Evolutionary conservation across 2,329 filamentous ascomycete species (phyloP).

Genomic region (Alternaria sp.): DNA sequence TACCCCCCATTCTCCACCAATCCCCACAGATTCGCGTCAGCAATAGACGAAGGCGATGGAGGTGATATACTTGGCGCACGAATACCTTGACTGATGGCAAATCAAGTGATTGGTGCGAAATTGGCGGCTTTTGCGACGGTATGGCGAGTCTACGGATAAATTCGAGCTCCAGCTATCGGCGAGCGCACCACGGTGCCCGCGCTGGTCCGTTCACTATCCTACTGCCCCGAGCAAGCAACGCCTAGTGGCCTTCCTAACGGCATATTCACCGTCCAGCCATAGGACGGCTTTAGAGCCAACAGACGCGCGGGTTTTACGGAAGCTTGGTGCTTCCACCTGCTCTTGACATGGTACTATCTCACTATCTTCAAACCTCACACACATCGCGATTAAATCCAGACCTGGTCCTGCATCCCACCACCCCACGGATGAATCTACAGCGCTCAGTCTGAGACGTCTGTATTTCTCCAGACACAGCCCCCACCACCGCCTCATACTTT

Average conservation of each 20-base stretch:
- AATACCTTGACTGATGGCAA: constrained; percentile 13
- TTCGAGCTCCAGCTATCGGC: constrained; percentile 31
- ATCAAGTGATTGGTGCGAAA: constrained; percentile 41
- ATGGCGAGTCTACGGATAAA: constrained; percentile 40
- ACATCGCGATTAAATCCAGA: constrained; percentile 39
- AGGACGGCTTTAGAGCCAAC: constrained; percentile 38
- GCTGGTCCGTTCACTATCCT: constrained; percentile 30
- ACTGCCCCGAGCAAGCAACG: constrained; percentile 33
- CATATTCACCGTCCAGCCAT: constrained; percentile 50
- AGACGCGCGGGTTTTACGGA: constrained; percentile 43
- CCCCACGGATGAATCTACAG: constrained; percentile 28
- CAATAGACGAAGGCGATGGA: constrained; percentile 21
- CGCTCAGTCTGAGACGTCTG: constrained; percentile 31
- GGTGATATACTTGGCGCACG: constrained; percentile 24
- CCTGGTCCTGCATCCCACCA: constrained; percentile 37
- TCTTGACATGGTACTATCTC: constrained; percentile 41
- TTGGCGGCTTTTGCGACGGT: constrained; percentile 19
- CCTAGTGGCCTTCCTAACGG: constrained; percentile 38
- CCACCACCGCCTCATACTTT: constrained; percentile 24
- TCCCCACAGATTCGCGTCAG: constrained; percentile 30
- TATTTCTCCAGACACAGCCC: constrained; percentile 34
- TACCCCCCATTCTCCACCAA: constrained; percentile 38
- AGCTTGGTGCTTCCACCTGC: constrained; percentile 38
- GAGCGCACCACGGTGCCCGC: constrained; percentile 25
- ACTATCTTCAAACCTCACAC: constrained; percentile 40